Conservation (phyloP, 345 rosid species). For the Sisymbrium altissimum region DNA sequence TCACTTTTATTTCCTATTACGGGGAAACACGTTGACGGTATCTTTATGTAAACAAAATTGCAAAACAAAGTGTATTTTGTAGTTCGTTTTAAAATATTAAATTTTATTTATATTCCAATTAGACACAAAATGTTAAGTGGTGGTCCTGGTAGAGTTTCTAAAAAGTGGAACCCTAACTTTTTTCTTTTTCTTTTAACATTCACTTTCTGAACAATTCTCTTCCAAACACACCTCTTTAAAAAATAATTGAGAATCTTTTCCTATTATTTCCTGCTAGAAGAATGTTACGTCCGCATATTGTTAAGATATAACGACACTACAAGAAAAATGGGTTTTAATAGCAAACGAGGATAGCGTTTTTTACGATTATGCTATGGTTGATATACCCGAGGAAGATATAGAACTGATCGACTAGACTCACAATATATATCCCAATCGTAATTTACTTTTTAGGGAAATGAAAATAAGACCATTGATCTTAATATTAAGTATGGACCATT, state of each 20-base stretch:
- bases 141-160: neutral
- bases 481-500: neutral
- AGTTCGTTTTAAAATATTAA: neutral
- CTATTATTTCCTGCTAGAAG: neutral
- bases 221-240: neutral
- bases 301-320: neutral
- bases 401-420: neutral
- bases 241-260: neutral
- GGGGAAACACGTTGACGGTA: neutral
- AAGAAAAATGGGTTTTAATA: too few species aligned
- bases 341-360: too few species aligned
- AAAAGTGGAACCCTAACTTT: neutral
- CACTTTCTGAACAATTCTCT: neutral
- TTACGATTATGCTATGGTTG: too few species aligned
- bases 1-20: neutral
- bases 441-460: neutral
- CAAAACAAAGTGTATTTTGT: neutral
- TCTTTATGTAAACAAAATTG: neutral
- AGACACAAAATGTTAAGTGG: neutral
- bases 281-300: neutral
- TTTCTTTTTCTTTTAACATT: neutral
- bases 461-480: neutral
- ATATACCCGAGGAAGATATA: neutral
- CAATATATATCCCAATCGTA: neutral
- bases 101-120: neutral